Evolutionary conservation across 73 alveolate species (phyloP), one percentile per base, ranked within the genome.

Genomic region (Tetrahymena borealis): DNA sequence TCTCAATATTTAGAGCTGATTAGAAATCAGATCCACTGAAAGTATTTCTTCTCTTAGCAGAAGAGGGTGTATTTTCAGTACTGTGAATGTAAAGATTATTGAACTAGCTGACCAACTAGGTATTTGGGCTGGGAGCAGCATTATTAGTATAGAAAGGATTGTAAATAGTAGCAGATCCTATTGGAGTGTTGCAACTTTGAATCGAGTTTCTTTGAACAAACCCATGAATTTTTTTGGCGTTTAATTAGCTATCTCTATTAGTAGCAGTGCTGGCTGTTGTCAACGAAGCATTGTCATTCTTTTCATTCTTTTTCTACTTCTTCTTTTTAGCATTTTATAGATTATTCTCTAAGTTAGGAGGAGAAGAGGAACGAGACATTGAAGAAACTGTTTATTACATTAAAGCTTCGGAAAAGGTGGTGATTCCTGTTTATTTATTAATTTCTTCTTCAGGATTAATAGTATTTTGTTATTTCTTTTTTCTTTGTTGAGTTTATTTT

Each of bases 181-280:
- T 18, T 24, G 85, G 85, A 60, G 85, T 60, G 37, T 35, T 60
- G 85, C 85, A 60, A 16, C 85, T 60, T 35, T 60, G n/a, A 1
- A 60, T 60, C 10, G 85, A 60, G 31, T 60, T 60, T 20, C 85
- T 60, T 60, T 60, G 28, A 60, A 20, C 16, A 60, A 60, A 60
- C 9, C 16, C 20, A 60, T 60, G n/a, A 10, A 20, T 20, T 60
- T 60, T 60, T 60, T 60, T 60, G 10, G 85, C n/a, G 28, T 60
- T 60, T 16, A 20, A 60, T 7, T 32, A 10, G 13, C 85, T 18
- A 4, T 60, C 85, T 9, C 85, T 60, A 9, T 60, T 60, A 15
- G 85, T 60, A 24, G 85, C 85, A 60, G 85, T 60, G 35, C 85
- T 60, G n/a, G 85, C 85, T 60, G 85, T 60, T 60, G 85, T 60